Conservation (phyloP, 305 asterid genomes). For the Fraxinus nigra region DNA sequence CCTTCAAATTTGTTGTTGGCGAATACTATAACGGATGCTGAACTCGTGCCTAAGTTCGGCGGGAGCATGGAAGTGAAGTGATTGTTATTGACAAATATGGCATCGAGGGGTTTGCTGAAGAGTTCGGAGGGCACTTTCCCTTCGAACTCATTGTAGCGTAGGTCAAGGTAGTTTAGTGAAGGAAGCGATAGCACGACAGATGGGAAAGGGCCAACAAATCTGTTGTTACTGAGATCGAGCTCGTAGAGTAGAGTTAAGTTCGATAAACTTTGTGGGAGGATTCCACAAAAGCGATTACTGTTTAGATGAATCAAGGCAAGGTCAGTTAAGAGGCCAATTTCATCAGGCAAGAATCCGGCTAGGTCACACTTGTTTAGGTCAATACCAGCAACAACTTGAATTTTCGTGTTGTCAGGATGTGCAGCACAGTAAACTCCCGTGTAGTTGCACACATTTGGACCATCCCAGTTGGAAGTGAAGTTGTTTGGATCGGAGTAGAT, state of each 20-base stretch:
- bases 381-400: conserved; percentile 53
- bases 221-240: conserved; percentile 73
- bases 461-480: conserved; percentile 60
- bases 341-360: conserved; percentile 62
- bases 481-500: conserved; percentile 66
- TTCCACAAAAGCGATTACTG: conserved; percentile 69
- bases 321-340: conserved; percentile 59
- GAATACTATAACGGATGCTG: conserved; percentile 65
- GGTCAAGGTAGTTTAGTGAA: conserved; percentile 46
- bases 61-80: conserved; percentile 51
- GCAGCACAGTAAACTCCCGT: conserved; percentile 56
- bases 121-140: conserved; percentile 56
- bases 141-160: conserved; percentile 73
- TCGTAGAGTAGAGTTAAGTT: conserved; percentile 55
- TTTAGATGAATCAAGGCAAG: conserved; percentile 58
- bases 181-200: conserved; percentile 55
- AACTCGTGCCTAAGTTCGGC: conserved; percentile 37
- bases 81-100: conserved; percentile 62
- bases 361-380: conserved; percentile 68
- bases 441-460: conserved; percentile 63
- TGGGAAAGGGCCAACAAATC: conserved; percentile 81
- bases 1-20: conserved; percentile 64
- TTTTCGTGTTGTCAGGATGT: conserved; percentile 37
- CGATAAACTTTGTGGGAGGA: conserved; percentile 50
- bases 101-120: conserved; percentile 49